Percentiles rank a stretch among this genome's conserved stretches.
Evolutionary conservation across 768 basidiomycete species (phyloP).

Genomic region (Kwoniella botswanensis): DNA sequence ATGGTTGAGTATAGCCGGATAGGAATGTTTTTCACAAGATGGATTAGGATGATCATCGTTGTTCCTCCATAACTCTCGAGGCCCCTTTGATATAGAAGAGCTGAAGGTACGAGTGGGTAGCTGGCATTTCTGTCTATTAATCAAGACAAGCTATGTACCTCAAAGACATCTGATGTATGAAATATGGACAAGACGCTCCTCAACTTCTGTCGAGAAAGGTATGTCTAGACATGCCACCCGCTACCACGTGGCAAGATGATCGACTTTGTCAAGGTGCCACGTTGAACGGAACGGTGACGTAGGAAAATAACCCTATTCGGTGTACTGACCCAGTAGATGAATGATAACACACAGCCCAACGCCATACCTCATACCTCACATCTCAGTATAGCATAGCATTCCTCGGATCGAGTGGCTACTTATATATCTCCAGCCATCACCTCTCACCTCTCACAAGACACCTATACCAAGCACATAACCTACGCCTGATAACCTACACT

Average conservation of each 20-base stretch:
- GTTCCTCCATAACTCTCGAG: neutral
- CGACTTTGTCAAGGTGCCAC: slow-evolving; percentile 9
- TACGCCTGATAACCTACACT: neutral
- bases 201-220: neutral
- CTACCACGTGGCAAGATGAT: slow-evolving; percentile 7
- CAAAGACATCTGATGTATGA: neutral
- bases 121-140: too few relatives aligned
- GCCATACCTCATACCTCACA: neutral
- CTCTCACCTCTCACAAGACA: neutral
- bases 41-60: neutral
- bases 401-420: neutral
- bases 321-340: neutral
- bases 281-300: slow-evolving; percentile 10
- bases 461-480: neutral
- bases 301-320: slow-evolving; percentile 9
- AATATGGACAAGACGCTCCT: neutral
- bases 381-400: neutral
- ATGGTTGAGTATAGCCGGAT: slow-evolving; percentile 2
- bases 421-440: neutral
- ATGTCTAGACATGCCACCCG: neutral
- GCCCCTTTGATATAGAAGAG: neutral
- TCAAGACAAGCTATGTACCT: too few relatives aligned
- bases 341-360: slow-evolving; percentile 7
- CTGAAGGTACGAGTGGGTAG: too few relatives aligned
- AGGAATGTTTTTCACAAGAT: neutral